These are phyloP conservation scores for Nicotiana undulata DNA, from an alignment of 257 asterid species.

Conservation along the genomic window DNA sequence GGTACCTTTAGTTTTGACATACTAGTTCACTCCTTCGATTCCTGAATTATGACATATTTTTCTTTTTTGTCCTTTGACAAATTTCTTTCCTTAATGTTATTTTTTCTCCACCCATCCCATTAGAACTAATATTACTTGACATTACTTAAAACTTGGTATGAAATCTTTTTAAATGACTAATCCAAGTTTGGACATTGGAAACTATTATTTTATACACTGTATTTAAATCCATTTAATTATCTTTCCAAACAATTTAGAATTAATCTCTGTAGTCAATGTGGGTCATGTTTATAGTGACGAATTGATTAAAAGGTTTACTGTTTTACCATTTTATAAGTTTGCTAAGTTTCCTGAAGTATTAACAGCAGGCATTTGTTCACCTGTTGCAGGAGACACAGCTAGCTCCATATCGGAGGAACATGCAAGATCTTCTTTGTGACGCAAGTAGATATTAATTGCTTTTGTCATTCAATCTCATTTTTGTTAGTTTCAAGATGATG, in stretches of 20 bases:
- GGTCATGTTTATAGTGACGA: background rate
- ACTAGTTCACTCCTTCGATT: background rate
- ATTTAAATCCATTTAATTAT: background rate
- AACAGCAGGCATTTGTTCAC: conserved; percentile 8
- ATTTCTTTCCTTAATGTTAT: background rate
- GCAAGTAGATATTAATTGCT: conserved; percentile 57
- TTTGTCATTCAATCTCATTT: conserved; percentile 1
- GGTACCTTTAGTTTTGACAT: conserved; percentile 32
- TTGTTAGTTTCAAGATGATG: conserved; percentile 1
- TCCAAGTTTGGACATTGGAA: background rate
- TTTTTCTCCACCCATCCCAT: background rate
- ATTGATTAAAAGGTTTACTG: background rate
- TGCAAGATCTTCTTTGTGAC: conserved; percentile 86
- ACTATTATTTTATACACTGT: background rate
- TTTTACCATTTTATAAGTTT: background rate
- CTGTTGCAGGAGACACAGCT: conserved; percentile 91
- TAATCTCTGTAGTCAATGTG: background rate
- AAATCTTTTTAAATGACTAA: background rate
- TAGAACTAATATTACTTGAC: background rate
- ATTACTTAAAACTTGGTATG: background rate
- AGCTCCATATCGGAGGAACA: conserved; percentile 66
- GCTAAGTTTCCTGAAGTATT: conserved; percentile 16
- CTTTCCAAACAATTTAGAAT: background rate
- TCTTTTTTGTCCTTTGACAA: background rate
- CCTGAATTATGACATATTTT: background rate